These are phyloP conservation scores for Cucurbita argyrosperma DNA, from an alignment of 306 rosid species.

Conservation along the genomic window DNA sequence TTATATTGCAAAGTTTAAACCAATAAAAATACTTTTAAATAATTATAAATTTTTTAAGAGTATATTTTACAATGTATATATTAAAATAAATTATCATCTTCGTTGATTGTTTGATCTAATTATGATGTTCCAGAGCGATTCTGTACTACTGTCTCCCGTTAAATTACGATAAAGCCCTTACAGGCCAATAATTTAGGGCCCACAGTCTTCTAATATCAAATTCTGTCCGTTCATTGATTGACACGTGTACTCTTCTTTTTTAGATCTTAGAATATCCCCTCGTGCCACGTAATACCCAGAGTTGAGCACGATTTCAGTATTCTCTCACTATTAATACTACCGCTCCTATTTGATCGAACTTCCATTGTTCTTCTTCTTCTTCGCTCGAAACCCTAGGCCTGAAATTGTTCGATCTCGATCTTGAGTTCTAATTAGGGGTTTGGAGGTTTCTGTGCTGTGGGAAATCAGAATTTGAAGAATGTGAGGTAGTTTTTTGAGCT, in stretches of 20 bases:
- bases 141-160: neutral
- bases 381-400: neutral
- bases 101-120: neutral
- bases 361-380: neutral
- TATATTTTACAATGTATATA: too few species aligned
- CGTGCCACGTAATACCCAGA: neutral
- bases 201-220: neutral
- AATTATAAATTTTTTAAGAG: too few species aligned
- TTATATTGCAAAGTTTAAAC: too few species aligned
- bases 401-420: neutral
- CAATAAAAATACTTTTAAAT: too few species aligned
- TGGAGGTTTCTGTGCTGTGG: neutral
- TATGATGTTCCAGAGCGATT: neutral
- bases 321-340: neutral
- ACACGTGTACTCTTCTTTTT: neutral
- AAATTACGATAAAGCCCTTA: neutral
- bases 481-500: constrained; percentile 7
- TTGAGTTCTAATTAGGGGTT: neutral
- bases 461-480: neutral
- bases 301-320: neutral
- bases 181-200: neutral
- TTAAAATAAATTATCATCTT: too few species aligned
- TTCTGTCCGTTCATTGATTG: neutral
- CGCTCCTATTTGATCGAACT: neutral
- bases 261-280: neutral